Percentiles rank a stretch among this genome's conserved stretches.
Conservation (phyloP, 495 filamentous ascomycete species). For the Immersiella caudata region DNA sequence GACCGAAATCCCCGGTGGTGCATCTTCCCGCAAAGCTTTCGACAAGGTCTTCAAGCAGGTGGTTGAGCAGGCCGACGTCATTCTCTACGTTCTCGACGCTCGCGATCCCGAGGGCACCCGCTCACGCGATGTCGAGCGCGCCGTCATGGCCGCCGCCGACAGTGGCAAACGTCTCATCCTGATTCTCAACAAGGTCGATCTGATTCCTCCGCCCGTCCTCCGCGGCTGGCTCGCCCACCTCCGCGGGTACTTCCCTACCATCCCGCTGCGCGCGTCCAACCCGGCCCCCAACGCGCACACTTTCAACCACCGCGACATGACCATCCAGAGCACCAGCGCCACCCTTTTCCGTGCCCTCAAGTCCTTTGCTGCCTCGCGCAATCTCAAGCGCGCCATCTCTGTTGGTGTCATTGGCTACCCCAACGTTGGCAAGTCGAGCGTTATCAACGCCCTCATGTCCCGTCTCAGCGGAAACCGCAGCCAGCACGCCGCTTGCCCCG, state of each 20-base stretch:
- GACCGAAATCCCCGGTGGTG: conserved; percentile 53
- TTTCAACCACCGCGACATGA: conserved; percentile 89
- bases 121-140: conserved; percentile 85
- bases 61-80: conserved; percentile 83
- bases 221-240: conserved; percentile 84
- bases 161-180: conserved; percentile 89
- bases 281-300: conserved; percentile 83
- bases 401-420: conserved; percentile 96
- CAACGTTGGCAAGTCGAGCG: conserved; percentile 95
- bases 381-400: conserved; percentile 84
- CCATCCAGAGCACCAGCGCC: conserved; percentile 81
- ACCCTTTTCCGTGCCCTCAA: conserved; percentile 91
- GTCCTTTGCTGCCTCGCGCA: conserved; percentile 78
- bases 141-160: conserved; percentile 80
- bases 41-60: conserved; percentile 97
- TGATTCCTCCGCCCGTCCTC: conserved; percentile 78
- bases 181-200: conserved; percentile 95
- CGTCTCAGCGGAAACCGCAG: conserved; percentile 67
- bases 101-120: conserved; percentile 90
- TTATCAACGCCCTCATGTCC: conserved; percentile 90
- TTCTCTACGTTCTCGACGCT: conserved; percentile 94
- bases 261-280: conserved; percentile 85
- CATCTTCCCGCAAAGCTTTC: conserved; percentile 76
- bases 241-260: conserved; percentile 87
- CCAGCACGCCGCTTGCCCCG: conserved; percentile 71